A percentile compares a stretch with the other conserved stretches of the same genome.
phyloP scores from a whole-genome alignment of 2,329 filamentous ascomycete species.

The Rhynchosporium agropyri region DNA sequence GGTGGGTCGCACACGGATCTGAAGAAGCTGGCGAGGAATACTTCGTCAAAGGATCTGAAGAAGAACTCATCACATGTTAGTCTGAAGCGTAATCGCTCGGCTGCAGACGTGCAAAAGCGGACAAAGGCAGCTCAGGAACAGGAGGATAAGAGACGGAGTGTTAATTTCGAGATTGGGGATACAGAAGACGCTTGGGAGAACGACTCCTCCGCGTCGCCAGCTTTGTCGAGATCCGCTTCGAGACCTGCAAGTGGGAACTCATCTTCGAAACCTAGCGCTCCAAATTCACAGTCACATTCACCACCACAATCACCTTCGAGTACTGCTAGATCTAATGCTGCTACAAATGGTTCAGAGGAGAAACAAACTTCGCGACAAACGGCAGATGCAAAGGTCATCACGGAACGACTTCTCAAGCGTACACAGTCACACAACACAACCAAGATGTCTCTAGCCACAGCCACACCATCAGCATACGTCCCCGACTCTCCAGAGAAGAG shows the following conservation, averaged over 20 bases:
- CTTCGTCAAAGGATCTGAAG: constrained; percentile 44
- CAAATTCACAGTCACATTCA: constrained; percentile 39
- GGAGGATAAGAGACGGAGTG: constrained; percentile 57
- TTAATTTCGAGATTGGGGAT: constrained; percentile 66
- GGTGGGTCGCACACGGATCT: constrained; percentile 36
- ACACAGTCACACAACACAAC: constrained; percentile 62
- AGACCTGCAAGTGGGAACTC: constrained; percentile 48
- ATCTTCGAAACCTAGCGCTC: constrained; percentile 47
- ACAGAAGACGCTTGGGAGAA: constrained; percentile 66
- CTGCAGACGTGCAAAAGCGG: constrained; percentile 56
- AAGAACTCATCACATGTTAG: constrained; percentile 58
- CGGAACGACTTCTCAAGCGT: constrained; percentile 67
- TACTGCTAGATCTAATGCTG: neutral
- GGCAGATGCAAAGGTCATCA: constrained; percentile 65
- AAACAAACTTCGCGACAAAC: constrained; percentile 47
- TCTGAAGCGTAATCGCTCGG: constrained; percentile 63
- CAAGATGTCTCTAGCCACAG: constrained; percentile 62
- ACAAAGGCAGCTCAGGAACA: constrained; percentile 53
- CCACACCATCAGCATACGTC: constrained; percentile 45
- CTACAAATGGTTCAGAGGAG: constrained; percentile 33
- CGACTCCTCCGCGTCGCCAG: constrained; percentile 63
- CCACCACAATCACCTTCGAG: constrained; percentile 32
- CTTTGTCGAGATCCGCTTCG: constrained; percentile 52
- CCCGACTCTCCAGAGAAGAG: constrained; percentile 42
- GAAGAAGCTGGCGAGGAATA: constrained; percentile 36